Percentiles rank a stretch among this genome's conserved stretches.
Evolutionary conservation across 495 filamentous ascomycete species (phyloP).

Genomic region (Staphylotrichum longicolle): DNA sequence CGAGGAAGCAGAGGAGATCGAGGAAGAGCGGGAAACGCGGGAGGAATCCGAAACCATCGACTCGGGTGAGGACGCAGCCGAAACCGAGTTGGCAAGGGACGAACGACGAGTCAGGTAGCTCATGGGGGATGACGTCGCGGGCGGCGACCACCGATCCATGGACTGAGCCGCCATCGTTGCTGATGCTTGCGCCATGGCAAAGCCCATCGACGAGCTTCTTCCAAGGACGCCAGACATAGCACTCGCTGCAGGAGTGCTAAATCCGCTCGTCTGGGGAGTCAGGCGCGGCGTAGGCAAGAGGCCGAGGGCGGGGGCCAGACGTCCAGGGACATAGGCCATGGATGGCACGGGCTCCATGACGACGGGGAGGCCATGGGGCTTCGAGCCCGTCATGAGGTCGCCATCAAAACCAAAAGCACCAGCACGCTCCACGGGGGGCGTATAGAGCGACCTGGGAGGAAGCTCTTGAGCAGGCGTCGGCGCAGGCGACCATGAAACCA

Average conservation of each 20-base stretch:
- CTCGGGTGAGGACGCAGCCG: slow-evolving; percentile 79
- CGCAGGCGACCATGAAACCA: slow-evolving; percentile 37
- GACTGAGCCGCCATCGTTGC: slow-evolving; percentile 56
- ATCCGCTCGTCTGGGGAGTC: slow-evolving; percentile 71
- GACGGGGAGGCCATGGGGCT: slow-evolving; percentile 47
- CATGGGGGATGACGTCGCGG: slow-evolving; percentile 52
- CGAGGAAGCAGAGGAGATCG: slow-evolving; percentile 69
- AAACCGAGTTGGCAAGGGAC: slow-evolving; percentile 73
- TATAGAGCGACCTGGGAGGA: slow-evolving; percentile 36
- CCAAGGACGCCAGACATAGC: slow-evolving; percentile 54
- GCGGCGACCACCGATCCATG: slow-evolving; percentile 59
- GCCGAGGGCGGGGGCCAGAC: slow-evolving; percentile 53
- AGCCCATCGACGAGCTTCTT: slow-evolving; percentile 64
- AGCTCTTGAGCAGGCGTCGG: slow-evolving; percentile 31
- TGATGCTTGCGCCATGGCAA: slow-evolving; percentile 76
- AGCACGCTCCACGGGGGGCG: slow-evolving; percentile 29
- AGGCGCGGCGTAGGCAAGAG: slow-evolving; percentile 76
- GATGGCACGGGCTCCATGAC: slow-evolving; percentile 61
- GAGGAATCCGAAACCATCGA: slow-evolving; percentile 88
- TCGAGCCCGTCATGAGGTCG: slow-evolving; percentile 49
- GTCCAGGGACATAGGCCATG: slow-evolving; percentile 52
- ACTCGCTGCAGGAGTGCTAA: slow-evolving; percentile 91
- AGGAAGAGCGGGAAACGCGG: slow-evolving; percentile 69
- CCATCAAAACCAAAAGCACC: slow-evolving; percentile 35
- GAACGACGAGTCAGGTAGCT: slow-evolving; percentile 65